Percentiles rank a stretch among this genome's conserved stretches.
These are phyloP conservation scores for Sugiyamaella xylanicola DNA, from an alignment of 1,139 yeast species.

Conservation along the genomic window DNA sequence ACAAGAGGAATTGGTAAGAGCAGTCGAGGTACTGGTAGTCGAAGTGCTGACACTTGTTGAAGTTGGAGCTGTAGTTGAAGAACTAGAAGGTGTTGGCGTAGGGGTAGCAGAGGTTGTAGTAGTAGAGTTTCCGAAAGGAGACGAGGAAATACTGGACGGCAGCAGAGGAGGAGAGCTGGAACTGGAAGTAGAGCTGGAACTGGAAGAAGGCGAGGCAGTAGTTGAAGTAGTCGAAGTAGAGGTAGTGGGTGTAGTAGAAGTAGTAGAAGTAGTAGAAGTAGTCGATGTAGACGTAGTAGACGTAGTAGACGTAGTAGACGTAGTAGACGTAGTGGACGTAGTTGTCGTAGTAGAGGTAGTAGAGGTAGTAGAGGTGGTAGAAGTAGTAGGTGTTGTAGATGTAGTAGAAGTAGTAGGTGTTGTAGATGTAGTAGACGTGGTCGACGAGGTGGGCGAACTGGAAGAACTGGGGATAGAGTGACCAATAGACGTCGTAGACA, in stretches of 20 bases:
- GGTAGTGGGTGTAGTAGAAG: neutral
- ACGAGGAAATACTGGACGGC: neutral
- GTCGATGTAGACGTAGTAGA: neutral
- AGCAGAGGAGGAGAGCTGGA: neutral
- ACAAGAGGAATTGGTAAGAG: neutral
- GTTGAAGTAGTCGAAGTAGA: neutral
- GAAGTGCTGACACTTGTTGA: neutral
- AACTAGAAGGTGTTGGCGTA: neutral
- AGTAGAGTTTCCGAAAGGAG: neutral
- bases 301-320: neutral
- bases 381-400: no score
- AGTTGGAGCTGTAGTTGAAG: neutral
- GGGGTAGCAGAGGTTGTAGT: neutral
- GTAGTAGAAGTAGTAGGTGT: neutral
- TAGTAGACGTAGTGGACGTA: neutral
- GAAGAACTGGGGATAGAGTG: neutral
- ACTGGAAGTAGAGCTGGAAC: neutral
- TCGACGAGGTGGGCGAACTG: neutral
- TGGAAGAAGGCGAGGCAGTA: neutral
- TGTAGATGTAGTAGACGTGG: neutral
- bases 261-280: neutral
- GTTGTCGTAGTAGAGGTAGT: slow-evolving; percentile 5
- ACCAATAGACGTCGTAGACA: no score
- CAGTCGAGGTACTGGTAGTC: neutral
- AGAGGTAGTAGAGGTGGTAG: neutral